A percentile compares a stretch with the other conserved stretches of the same genome.
These are phyloP conservation scores for Sicyos baderoa DNA, from an alignment of 306 rosid genomes.

Conservation along the genomic window DNA sequence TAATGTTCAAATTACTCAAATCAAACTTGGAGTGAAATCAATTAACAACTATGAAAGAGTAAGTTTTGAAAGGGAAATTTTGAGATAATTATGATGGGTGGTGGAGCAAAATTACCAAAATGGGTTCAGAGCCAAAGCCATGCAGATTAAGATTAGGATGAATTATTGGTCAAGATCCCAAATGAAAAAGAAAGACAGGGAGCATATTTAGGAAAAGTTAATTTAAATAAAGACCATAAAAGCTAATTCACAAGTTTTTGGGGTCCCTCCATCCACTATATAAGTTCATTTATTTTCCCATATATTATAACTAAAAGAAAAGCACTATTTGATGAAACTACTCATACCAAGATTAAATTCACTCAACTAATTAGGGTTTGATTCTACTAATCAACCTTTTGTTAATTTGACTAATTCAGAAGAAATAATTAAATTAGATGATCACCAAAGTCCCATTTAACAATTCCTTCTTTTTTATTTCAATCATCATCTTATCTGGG, in stretches of 20 bases:
- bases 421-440: background rate
- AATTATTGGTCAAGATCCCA: slow-evolving; percentile 19
- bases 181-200: slow-evolving; percentile 39
- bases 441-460: slow-evolving; percentile 8
- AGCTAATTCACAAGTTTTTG: slow-evolving; percentile 23
- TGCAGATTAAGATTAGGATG: slow-evolving; percentile 24
- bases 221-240: background rate
- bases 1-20: background rate
- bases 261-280: slow-evolving; percentile 46
- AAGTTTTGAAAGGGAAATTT: background rate
- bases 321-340: slow-evolving; percentile 5
- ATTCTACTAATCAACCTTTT: background rate
- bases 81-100: background rate
- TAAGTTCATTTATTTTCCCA: slow-evolving; percentile 17
- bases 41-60: too few species aligned
- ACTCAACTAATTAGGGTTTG: background rate
- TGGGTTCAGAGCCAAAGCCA: slow-evolving; percentile 12
- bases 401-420: background rate
- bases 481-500: background rate
- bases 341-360: background rate
- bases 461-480: background rate
- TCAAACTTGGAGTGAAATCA: background rate
- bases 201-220: slow-evolving; percentile 56
- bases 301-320: slow-evolving; percentile 19
- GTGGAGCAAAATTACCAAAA: slow-evolving; percentile 3